Evolutionary conservation across 805 yeast genomes (phyloP), one percentile per base, ranked within the genome.

Genomic region (Priceomyces medius): DNA sequence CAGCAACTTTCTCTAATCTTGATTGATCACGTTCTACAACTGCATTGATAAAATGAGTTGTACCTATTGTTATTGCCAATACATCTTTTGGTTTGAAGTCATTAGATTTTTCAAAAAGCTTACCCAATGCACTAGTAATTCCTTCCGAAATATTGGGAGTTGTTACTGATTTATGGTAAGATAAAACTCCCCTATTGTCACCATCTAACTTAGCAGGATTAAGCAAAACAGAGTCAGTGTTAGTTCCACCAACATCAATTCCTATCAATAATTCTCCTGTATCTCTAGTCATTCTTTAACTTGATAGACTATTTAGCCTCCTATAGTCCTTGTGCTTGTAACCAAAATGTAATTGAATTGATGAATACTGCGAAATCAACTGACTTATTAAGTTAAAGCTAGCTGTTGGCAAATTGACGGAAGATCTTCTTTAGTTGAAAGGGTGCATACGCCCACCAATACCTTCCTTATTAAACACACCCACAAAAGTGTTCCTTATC

Each of bases 231-330:
- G 73, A 62, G 51, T 74, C 79, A 1, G 78, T 71, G 56, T 73
- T 73, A 27, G 79, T 74, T 12, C 79, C 79, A 18, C 79, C 79
- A 32, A 74, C 78, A 50, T 74, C 79, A 14, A 74, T 69, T 18
- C 79, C 80, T 26, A 74, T 64, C 16, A 46, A 28, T n/a, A 48
- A 40, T 10, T 23, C 34, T n/a, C n/a, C n/a, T n/a, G n/a, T n/a
- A n/a, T n/a, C n/a, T 20, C 23, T 23, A 3, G n/a, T 36, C 10
- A 19, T 28, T n/a, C n/a, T n/a, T n/a, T n/a, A n/a, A n/a, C n/a
- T n/a, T n/a, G n/a, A n/a, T n/a, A n/a, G n/a, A n/a, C n/a, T n/a
- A n/a, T n/a, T n/a, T n/a, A n/a, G n/a, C n/a, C n/a, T n/a, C n/a
- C n/a, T n/a, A n/a, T n/a, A n/a, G n/a, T n/a, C n/a, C n/a, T n/a